Conservation (phyloP, 2,329 filamentous ascomycete genomes). For the Neofusicoccum cordaticola region DNA sequence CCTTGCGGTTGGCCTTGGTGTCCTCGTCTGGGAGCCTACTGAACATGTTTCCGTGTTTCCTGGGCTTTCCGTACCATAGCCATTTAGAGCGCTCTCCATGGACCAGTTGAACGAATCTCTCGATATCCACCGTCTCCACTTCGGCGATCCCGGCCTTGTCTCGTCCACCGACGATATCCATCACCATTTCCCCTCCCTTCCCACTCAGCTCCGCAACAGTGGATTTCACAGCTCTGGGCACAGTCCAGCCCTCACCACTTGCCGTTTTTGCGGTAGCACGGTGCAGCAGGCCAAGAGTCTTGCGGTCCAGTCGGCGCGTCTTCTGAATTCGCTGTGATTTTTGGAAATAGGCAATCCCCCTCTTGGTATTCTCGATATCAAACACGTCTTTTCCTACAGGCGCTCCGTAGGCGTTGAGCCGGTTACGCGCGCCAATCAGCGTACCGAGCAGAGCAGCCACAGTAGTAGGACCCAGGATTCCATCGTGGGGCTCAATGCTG, state of each 20-base stretch:
- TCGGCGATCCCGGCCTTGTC: slow-evolving; percentile 90
- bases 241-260: slow-evolving; percentile 83
- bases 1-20: slow-evolving; percentile 34
- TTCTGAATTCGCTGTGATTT: slow-evolving; percentile 79
- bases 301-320: slow-evolving; percentile 75
- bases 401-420: slow-evolving; percentile 78
- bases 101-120: slow-evolving; percentile 73
- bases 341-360: slow-evolving; percentile 83
- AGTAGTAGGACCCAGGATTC: slow-evolving; percentile 86
- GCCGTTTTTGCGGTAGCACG: slow-evolving; percentile 85
- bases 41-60: slow-evolving; percentile 54
- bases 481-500: slow-evolving; percentile 88
- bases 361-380: slow-evolving; percentile 76
- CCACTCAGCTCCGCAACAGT: slow-evolving; percentile 91
- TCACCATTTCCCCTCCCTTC: slow-evolving; percentile 89
- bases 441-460: slow-evolving; percentile 84
- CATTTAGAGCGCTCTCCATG: slow-evolving; percentile 85
- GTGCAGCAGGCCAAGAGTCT: slow-evolving; percentile 78
- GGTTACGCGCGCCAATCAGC: slow-evolving; percentile 84
- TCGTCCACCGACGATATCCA: slow-evolving; percentile 81
- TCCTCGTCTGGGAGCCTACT: slow-evolving; percentile 37
- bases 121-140: slow-evolving; percentile 87
- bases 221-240: slow-evolving; percentile 91
- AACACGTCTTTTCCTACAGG: slow-evolving; percentile 89
- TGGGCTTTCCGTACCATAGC: slow-evolving; percentile 89